A percentile compares a stretch with the other conserved stretches of the same genome.
Evolutionary conservation across 2,329 filamentous ascomycete species (phyloP).

Genomic region (Albophoma yamanashiensis): DNA sequence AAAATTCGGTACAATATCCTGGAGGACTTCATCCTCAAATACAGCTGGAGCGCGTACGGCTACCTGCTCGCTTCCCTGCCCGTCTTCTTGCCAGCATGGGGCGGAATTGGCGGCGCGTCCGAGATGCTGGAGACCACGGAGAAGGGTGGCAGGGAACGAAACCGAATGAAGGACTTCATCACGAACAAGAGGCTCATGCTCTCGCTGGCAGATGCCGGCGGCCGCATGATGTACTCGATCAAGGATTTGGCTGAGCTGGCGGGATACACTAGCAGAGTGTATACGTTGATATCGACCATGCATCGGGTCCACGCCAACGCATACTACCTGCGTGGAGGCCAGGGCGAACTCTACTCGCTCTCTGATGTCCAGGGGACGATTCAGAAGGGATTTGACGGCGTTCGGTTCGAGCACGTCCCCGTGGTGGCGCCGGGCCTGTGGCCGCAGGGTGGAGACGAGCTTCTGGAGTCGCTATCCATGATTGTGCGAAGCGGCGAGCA

Average conservation of each 20-base stretch:
- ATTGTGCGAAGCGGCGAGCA: conserved; percentile 87
- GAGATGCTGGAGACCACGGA: conserved; percentile 47
- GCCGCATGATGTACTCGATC: conserved; percentile 99
- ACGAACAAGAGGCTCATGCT: conserved; percentile 98
- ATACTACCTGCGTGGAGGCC: conserved; percentile 59
- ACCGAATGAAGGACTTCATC: conserved; percentile 97
- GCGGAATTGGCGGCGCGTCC: conserved; percentile 63
- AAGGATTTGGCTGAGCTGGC: conserved; percentile 95
- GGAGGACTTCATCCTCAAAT: conserved; percentile 96
- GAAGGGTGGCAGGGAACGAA: conserved; percentile 56
- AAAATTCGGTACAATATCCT: conserved; percentile 99
- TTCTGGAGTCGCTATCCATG: conserved; percentile 80
- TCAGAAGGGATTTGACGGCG: conserved; percentile 89
- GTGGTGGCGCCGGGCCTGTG: conserved; percentile 82
- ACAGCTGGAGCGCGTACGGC: conserved; percentile 96
- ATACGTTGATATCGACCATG: conserved; percentile 87
- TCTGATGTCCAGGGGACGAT: conserved; percentile 89
- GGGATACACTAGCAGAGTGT: conserved; percentile 91
- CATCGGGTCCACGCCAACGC: conserved; percentile 88
- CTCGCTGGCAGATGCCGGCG: conserved; percentile 89
- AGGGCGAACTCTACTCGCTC: conserved; percentile 75
- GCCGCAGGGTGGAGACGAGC: conserved; percentile 83
- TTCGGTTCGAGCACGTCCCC: conserved; percentile 86
- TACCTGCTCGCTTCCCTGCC: conserved; percentile 89
- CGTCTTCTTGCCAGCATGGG: conserved; percentile 90